Conservation (phyloP, 352 stramenopile genomes). For the Thraustotheca clavata region DNA sequence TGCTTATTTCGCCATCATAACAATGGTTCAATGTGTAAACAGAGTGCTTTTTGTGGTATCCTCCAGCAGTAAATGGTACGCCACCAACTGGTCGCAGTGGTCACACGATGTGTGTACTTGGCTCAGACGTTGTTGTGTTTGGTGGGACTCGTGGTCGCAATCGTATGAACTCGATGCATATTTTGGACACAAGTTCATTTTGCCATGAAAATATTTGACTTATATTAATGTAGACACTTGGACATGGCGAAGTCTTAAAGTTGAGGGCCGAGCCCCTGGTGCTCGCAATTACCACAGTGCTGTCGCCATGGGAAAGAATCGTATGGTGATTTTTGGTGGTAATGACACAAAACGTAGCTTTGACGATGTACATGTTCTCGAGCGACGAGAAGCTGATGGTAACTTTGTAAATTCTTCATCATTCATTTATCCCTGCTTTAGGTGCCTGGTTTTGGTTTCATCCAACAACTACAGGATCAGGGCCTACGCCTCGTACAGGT, state of each 20-base stretch:
- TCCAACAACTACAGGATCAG: constrained; percentile 57
- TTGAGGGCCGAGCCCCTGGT: constrained; percentile 79
- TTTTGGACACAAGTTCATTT: constrained; percentile 57
- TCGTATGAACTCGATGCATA: constrained; percentile 61
- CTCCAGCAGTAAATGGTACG: constrained; percentile 69
- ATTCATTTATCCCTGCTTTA: too few relatives aligned
- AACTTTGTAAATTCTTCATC: constrained; percentile 16
- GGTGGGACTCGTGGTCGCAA: constrained; percentile 59
- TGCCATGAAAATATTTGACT: not conserved
- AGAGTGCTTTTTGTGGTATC: constrained; percentile 92
- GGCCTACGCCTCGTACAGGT: constrained; percentile 76
- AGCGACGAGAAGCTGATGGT: constrained; percentile 30
- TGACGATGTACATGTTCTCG: constrained; percentile 87
- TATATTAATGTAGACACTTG: constrained; percentile 49
- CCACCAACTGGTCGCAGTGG: constrained; percentile 53
- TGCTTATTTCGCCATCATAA: constrained; percentile 2
- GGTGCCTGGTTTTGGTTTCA: constrained; percentile 85
- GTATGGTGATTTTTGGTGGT: constrained; percentile 89
- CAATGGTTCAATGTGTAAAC: not conserved
- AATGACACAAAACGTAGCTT: constrained; percentile 90
- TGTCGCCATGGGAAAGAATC: constrained; percentile 42
- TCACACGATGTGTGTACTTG: constrained; percentile 65
- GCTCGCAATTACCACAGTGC: constrained; percentile 89
- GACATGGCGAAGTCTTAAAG: constrained; percentile 83
- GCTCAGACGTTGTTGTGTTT: constrained; percentile 74